A percentile compares a stretch with the other conserved stretches of the same genome.
phyloP scores from a whole-genome alignment of 2,329 filamentous ascomycete genomes.

The Verruconis gallopava region DNA sequence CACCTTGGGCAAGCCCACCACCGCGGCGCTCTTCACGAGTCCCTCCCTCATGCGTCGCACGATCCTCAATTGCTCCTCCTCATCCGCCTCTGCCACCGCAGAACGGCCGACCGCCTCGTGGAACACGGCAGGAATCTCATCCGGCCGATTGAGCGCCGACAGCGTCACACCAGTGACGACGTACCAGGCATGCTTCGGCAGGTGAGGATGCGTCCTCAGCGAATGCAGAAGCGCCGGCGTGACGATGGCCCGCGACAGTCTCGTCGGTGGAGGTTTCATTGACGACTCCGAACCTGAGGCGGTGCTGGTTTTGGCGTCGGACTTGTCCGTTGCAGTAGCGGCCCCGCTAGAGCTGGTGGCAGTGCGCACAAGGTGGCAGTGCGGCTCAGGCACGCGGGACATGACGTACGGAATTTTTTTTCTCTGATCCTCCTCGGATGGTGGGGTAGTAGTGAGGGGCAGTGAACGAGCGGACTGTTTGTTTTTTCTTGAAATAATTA shows the following conservation, averaged over 20 bases:
- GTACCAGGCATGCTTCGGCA: conserved; percentile 38
- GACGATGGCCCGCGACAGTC: too few species aligned
- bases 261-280: conserved; percentile 12
- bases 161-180: conserved; percentile 35
- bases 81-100: conserved; percentile 13
- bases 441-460: too few species aligned
- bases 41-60: conserved; percentile 37
- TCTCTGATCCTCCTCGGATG: too few species aligned
- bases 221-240: conserved; percentile 31
- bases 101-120: conserved; percentile 28
- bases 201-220: conserved; percentile 27
- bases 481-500: too few species aligned
- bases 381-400: too few species aligned
- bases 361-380: too few species aligned
- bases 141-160: conserved; percentile 35
- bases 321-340: conserved; percentile 1
- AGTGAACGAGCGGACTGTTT: too few species aligned
- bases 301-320: neutral
- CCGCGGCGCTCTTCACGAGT: conserved; percentile 35
- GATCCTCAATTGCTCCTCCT: conserved; percentile 28
- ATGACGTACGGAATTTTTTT: too few species aligned
- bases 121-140: conserved; percentile 35
- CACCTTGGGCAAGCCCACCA: conserved; percentile 40
- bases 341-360: too few species aligned
- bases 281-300: conserved; percentile 12